Evolutionary conservation across 192 early-diverging fungal genomes (phyloP).

Genomic region (Umbelopsis ramanniana): DNA sequence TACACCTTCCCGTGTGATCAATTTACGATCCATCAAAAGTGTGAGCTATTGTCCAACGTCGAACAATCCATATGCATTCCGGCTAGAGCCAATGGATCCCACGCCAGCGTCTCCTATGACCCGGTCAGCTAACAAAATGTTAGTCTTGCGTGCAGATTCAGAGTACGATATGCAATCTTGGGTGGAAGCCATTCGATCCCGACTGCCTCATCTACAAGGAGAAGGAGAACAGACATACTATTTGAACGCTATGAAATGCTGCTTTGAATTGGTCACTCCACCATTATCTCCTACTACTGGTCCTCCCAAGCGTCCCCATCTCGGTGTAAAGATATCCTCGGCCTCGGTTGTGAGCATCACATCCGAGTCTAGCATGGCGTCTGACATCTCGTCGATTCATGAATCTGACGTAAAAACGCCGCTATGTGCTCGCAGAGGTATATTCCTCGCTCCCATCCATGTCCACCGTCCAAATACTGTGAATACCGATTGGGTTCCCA

Average conservation of each 20-base stretch:
- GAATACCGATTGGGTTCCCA: background rate
- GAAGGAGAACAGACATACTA: slow-evolving; percentile 4
- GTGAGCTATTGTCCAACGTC: slow-evolving; percentile 11
- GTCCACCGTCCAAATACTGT: background rate
- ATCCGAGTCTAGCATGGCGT: slow-evolving; percentile 7
- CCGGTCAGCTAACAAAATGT: background rate
- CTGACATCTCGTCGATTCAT: slow-evolving; percentile 10
- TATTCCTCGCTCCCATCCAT: background rate
- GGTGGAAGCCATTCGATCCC: slow-evolving; percentile 14
- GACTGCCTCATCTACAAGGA: slow-evolving; percentile 7
- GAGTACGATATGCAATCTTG: slow-evolving; percentile 16
- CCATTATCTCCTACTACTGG: slow-evolving; percentile 8
- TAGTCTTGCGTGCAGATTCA: slow-evolving; percentile 7
- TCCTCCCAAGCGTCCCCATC: background rate
- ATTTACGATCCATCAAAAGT: slow-evolving; percentile 10
- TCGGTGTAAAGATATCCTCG: background rate
- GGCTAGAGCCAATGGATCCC: background rate
- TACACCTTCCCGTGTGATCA: background rate
- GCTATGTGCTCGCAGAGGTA: slow-evolving; percentile 4
- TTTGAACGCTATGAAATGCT: background rate
- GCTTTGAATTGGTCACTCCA: slow-evolving; percentile 14
- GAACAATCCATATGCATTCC: background rate
- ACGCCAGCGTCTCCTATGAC: background rate
- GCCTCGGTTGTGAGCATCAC: background rate
- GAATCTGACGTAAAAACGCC: background rate